Base-by-base conservation (phyloP, 1,284 basidiomycete species). In the Moesziomyces parantarcticus region DNA sequence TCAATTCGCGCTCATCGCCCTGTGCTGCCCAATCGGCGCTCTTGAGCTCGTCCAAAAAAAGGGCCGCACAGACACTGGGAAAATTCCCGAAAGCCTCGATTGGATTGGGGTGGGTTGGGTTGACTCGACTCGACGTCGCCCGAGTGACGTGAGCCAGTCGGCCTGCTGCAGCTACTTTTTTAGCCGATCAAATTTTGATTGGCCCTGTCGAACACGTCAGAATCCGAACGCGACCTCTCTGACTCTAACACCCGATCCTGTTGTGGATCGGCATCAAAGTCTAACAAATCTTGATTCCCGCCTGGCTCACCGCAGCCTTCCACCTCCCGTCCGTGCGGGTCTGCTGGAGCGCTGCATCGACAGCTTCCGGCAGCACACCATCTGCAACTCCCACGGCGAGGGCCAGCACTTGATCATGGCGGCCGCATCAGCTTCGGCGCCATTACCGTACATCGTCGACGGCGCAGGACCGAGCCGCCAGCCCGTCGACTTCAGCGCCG, bases 401-500 rank as follows among this genome's bases (percentile, higher is more conserved):
- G 36, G 44, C 53, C 3, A 51, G 13, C n/a, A 5, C 1, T 22
- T 8, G 42, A 18, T 32, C 41, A 67, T 57, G 64, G 54, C 54
- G 11, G 52, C 51, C 34, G 20, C 50, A 50, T 23, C 52, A 20
- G 14, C 55, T 23, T 18, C 52, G 22, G 36, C 47, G 20, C 22
- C 65, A 16, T 25, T 39, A 14, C 59, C 60, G 32, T 61, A 66
- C 45, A 62, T 21, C 34, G 52, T 60, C 44, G 58, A 63, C 42
- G 66, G 56, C 21, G 45, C 45, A 25, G 57, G 60, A n/a, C 62
- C 51, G 16, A 58, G 51, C 46, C 58, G 68, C 32, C 55, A 53
- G 11, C 54, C 56, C 6, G 40, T 64, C 54, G 77, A 78, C 59
- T 76, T 80, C 39, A 61, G 74, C 44, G 55, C 75, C 18, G 72